These are phyloP conservation scores for Aspergillus costaricaensis DNA, from an alignment of 2,329 filamentous ascomycete species.

Conservation along the genomic window DNA sequence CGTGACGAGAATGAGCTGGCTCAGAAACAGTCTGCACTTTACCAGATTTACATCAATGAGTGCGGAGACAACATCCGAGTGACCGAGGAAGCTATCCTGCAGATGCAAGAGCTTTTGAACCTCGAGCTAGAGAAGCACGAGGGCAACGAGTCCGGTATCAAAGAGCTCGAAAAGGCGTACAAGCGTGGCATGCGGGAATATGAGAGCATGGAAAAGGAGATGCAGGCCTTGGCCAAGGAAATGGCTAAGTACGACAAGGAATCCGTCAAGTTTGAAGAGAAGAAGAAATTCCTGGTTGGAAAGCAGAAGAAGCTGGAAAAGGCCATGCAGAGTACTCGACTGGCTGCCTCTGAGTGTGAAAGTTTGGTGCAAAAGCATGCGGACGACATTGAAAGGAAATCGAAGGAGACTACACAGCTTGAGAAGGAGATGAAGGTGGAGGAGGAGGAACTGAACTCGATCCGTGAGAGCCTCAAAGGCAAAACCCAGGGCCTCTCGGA, in stretches of 20 bases:
- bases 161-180: slow-evolving; percentile 81
- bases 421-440: slow-evolving; percentile 76
- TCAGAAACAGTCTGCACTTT: slow-evolving; percentile 85
- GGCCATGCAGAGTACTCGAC: slow-evolving; percentile 73
- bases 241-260: slow-evolving; percentile 94
- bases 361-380: slow-evolving; percentile 76
- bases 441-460: slow-evolving; percentile 77
- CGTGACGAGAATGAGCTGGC: slow-evolving; percentile 91
- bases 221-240: slow-evolving; percentile 78
- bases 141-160: slow-evolving; percentile 86
- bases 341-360: slow-evolving; percentile 71
- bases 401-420: slow-evolving; percentile 71
- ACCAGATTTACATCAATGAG: slow-evolving; percentile 87
- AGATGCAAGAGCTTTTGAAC: slow-evolving; percentile 85
- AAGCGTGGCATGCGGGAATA: slow-evolving; percentile 80
- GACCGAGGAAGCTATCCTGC: slow-evolving; percentile 83
- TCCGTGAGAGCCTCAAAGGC: slow-evolving; percentile 85
- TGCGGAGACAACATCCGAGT: slow-evolving; percentile 86
- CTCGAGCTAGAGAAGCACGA: slow-evolving; percentile 88
- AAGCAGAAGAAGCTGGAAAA: slow-evolving; percentile 97
- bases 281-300: slow-evolving; percentile 85
- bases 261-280: slow-evolving; percentile 95
- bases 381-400: slow-evolving; percentile 75
- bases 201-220: slow-evolving; percentile 77
- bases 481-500: slow-evolving; percentile 96